phyloP scores from a whole-genome alignment of 2,329 filamentous ascomycete genomes.

The Diplodia sapinea region DNA sequence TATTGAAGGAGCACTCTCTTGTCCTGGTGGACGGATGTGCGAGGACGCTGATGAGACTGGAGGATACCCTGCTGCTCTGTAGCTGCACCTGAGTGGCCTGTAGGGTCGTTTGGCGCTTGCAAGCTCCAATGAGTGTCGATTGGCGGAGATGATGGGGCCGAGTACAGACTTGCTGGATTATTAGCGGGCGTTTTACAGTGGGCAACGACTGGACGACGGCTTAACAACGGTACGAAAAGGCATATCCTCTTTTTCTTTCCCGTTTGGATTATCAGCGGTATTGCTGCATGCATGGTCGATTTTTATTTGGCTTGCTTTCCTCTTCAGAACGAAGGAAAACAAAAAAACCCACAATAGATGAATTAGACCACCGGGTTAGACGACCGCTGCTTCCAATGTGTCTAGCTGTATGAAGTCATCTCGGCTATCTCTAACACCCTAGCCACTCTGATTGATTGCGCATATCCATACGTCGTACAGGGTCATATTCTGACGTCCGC shows the following conservation, averaged over 20 bases:
- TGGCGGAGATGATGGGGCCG: background rate
- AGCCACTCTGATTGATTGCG: background rate
- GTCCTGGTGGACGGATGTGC: constrained; percentile 7
- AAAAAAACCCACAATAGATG: constrained; percentile 18
- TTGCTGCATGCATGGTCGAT: constrained; percentile 12
- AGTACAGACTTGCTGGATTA: constrained; percentile 18
- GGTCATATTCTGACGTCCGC: constrained; percentile 8
- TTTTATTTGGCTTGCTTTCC: background rate
- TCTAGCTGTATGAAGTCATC: background rate
- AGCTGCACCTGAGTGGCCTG: constrained; percentile 15
- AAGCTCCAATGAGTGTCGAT: background rate
- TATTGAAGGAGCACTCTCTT: background rate
- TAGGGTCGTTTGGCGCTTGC: background rate
- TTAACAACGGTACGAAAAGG: constrained; percentile 9
- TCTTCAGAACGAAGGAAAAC: constrained; percentile 6
- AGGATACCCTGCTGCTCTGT: constrained; percentile 19
- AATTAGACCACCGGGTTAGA: constrained; percentile 19
- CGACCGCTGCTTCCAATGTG: background rate
- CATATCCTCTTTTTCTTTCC: background rate
- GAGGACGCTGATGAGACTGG: background rate
- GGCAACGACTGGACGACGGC: constrained; percentile 14
- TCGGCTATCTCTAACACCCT: background rate
- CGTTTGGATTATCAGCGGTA: background rate
- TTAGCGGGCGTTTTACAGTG: constrained; percentile 24
- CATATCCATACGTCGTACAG: background rate